phyloP scores from a whole-genome alignment of 305 asterid species.

The Fraxinus nigra region DNA sequence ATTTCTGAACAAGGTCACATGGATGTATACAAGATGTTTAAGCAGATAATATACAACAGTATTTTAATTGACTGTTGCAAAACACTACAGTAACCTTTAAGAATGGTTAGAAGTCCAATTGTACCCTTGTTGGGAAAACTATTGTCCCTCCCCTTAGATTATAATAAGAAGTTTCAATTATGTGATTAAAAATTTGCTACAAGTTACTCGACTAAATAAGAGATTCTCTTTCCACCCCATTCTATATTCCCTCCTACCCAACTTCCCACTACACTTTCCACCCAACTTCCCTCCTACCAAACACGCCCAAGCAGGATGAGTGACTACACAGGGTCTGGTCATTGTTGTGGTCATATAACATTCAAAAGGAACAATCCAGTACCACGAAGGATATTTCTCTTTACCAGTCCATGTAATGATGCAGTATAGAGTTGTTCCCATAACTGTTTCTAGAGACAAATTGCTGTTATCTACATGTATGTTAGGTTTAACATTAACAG shows the following conservation, averaged over 20 bases:
- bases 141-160: neutral
- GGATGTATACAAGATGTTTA: neutral
- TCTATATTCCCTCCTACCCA: neutral
- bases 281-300: neutral
- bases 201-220: neutral
- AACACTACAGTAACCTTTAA: neutral
- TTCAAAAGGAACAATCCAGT: neutral
- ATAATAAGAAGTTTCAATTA: neutral
- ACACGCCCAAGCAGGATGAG: neutral
- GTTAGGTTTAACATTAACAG: neutral
- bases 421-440: neutral
- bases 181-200: neutral
- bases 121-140: neutral
- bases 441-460: slow-evolving; percentile 17
- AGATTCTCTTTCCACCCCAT: neutral
- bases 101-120: neutral
- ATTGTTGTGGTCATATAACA: neutral
- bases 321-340: neutral
- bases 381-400: neutral
- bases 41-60: neutral
- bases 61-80: neutral
- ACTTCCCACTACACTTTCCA: neutral
- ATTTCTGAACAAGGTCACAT: neutral
- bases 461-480: neutral
- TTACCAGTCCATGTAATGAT: neutral